phyloP scores from a whole-genome alignment of 208 protist genomes.

The Tritrichomonas musculus region DNA sequence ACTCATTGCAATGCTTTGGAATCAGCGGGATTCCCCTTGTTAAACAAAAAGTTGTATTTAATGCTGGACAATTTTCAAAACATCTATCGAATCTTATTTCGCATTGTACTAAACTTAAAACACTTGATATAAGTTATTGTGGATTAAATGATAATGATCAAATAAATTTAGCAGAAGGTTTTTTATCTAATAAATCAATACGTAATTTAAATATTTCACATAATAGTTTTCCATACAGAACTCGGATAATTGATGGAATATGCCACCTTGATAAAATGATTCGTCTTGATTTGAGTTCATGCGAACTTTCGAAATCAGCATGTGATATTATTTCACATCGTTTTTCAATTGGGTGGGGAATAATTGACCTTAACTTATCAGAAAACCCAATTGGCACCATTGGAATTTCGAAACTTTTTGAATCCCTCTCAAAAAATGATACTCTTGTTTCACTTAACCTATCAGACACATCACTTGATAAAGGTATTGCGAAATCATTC shows the following conservation, averaged over 20 bases:
- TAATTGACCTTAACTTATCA: neutral
- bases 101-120: neutral
- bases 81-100: neutral
- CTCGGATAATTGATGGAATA: neutral
- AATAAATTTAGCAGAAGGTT: neutral
- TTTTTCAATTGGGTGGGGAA: neutral
- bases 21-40: neutral
- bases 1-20: neutral
- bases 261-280: neutral
- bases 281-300: neutral
- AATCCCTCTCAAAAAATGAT: neutral
- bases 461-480: neutral
- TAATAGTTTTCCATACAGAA: neutral
- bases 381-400: neutral
- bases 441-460: neutral
- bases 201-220: neutral
- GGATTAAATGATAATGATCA: neutral
- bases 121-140: neutral
- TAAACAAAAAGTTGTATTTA: neutral
- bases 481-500: neutral
- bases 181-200: neutral
- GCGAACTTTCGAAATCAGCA: neutral
- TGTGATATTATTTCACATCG: neutral
- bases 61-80: neutral
- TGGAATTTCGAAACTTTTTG: neutral